Percentiles rank a stretch among this genome's conserved stretches.
phyloP scores from a whole-genome alignment of 805 yeast genomes.

The Schwanniomyces yamadae region DNA sequence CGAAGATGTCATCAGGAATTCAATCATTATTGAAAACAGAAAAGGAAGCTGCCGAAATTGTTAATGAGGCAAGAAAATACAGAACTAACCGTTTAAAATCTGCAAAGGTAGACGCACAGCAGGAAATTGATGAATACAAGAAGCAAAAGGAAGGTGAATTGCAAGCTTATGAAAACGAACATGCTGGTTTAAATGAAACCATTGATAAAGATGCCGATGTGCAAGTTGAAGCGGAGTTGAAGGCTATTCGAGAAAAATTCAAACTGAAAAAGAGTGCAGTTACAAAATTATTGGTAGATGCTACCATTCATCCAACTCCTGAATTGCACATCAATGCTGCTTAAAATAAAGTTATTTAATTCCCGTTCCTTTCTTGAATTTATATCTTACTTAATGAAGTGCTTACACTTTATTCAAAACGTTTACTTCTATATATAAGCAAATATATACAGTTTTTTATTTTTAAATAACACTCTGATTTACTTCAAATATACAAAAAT shows the following conservation, averaged over 20 bases:
- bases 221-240: slow-evolving; percentile 68
- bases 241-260: slow-evolving; percentile 64
- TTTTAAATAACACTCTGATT: slow-evolving; percentile 1
- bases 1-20: slow-evolving; percentile 48
- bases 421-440: slow-evolving; percentile 2
- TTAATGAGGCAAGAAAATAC: slow-evolving; percentile 87
- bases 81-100: slow-evolving; percentile 88
- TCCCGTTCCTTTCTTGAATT: not conserved
- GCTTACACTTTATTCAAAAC: not conserved
- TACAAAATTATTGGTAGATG: slow-evolving; percentile 71
- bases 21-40: slow-evolving; percentile 84
- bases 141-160: slow-evolving; percentile 79
- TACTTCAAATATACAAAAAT: not conserved
- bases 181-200: slow-evolving; percentile 71
- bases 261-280: slow-evolving; percentile 63
- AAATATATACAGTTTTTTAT: slow-evolving; percentile 3
- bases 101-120: slow-evolving; percentile 89
- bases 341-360: not conserved
- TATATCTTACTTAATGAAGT: not conserved
- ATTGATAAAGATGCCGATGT: slow-evolving; percentile 79
- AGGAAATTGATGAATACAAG: slow-evolving; percentile 86
- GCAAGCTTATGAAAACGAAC: slow-evolving; percentile 66
- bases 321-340: slow-evolving; percentile 78
- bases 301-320: slow-evolving; percentile 77
- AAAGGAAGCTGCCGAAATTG: slow-evolving; percentile 95